Conservation (phyloP, 1,284 basidiomycete species). For the Cryptococcus depauperatus region DNA sequence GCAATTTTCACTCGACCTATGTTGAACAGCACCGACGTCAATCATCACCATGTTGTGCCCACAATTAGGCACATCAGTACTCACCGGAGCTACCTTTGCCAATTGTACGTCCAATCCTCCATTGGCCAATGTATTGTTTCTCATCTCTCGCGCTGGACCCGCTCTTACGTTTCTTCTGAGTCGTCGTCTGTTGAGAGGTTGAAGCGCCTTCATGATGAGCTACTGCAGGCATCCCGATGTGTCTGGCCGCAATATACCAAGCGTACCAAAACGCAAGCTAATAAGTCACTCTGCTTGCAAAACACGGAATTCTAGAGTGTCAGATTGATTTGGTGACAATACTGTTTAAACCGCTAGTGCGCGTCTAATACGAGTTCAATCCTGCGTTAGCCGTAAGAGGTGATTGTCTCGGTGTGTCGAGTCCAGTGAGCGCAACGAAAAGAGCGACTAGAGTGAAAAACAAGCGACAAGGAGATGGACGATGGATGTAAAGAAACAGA, state of each 20-base stretch:
- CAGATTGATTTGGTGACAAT: neutral
- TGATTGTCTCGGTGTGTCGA: constrained; percentile 14
- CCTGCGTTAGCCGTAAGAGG: neutral
- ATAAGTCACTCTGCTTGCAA: too few relatives aligned
- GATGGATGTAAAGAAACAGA: too few relatives aligned
- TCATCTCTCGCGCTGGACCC: constrained; percentile 11
- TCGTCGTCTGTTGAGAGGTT: constrained; percentile 10
- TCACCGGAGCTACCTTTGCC: constrained; percentile 83
- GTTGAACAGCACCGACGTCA: neutral
- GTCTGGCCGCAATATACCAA: too few relatives aligned
- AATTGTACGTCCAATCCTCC: constrained; percentile 88
- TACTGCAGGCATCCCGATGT: neutral
- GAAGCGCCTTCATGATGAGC: constrained; percentile 4
- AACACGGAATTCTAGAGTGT: neutral
- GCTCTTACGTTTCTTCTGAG: constrained; percentile 12
- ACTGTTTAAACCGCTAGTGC: too few relatives aligned
- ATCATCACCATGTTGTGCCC: neutral
- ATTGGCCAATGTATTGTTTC: constrained; percentile 60
- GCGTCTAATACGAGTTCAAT: too few relatives aligned
- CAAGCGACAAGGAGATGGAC: neutral
- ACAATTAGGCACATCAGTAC: constrained; percentile 21
- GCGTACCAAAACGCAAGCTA: too few relatives aligned
- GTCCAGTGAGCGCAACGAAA: constrained; percentile 10
- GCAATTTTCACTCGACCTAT: constrained; percentile 86
- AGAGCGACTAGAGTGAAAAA: constrained; percentile 14